Evolutionary conservation across 768 basidiomycete species (phyloP).

Genomic region (Tephrocybe sp.): DNA sequence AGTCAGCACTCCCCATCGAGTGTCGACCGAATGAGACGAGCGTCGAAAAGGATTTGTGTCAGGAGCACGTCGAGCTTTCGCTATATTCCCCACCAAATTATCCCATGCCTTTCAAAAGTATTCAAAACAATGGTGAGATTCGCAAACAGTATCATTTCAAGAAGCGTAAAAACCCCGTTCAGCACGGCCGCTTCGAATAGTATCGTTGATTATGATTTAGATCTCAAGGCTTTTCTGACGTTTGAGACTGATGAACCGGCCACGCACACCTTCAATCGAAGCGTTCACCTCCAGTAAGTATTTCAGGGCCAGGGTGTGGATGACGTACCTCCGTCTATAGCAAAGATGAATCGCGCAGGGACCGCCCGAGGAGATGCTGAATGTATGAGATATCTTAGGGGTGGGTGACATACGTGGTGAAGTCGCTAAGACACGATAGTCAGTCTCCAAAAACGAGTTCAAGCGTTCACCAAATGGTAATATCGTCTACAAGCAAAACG

Average conservation of each 20-base stretch:
- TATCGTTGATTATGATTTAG: background rate
- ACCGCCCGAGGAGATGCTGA: background rate
- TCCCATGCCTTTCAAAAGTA: background rate
- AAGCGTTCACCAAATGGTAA: background rate
- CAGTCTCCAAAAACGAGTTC: background rate
- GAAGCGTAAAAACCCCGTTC: background rate
- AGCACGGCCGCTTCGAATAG: background rate
- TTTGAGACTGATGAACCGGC: background rate
- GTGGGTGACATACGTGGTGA: background rate
- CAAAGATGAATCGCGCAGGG: background rate
- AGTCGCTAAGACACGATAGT: background rate
- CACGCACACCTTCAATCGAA: background rate
- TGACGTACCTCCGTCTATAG: background rate
- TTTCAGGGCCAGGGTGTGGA: background rate
- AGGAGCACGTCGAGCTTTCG: background rate
- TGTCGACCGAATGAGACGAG: too few species aligned
- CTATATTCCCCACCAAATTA: background rate
- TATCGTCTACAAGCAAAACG: background rate
- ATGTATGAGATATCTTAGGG: background rate
- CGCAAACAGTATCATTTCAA: background rate
- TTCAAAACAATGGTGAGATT: background rate
- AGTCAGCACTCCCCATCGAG: too few species aligned
- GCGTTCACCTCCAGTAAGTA: background rate
- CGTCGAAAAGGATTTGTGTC: background rate
- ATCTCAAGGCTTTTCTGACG: background rate